Base-by-base conservation (phyloP, 23 red algal species). In the Gracilaria caudata region DNA sequence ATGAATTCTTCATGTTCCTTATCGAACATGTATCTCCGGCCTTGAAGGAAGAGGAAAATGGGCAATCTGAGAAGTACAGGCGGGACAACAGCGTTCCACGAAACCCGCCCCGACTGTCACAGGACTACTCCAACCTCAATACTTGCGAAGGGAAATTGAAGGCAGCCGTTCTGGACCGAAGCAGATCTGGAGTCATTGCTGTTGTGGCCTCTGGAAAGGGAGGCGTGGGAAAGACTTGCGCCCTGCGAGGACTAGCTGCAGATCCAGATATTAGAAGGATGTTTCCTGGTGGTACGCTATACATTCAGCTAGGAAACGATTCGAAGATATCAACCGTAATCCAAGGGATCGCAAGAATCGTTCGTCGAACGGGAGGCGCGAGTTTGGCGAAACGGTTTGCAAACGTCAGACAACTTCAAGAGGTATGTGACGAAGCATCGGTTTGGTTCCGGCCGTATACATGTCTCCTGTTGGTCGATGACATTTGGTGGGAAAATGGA, bases 401-500 rank as follows among this genome's bases (percentile, higher is more conserved):
- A 39, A 47, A 56, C 44, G 21, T 45, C 7, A 60, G 32, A 39
- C 45, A 55, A 11, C 53, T 80, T 12, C 47, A 80, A 17, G 77
- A 80, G 4, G 77, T 26, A 58, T 19, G 19, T 23, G 28, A 53
- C 29, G n/a, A 45, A 30, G 45, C 51, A 58, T 37, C 33, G 7
- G n/a, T 39, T 21, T 80, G 77, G 77, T 80, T 80, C 51, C 35
- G 47, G 32, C 32, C 33, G 17, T 20, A 58, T 37, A 24, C 9
- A 29, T 80, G 77, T 80, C 77, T 80, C 44, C 44, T 80, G 29
- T 23, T 80, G 23, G 23, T 80, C 23, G 77, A 80, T 80, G 77
- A 80, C 77, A 58, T 80, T 45, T 80, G 77, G 77, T 53, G 45
- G 33, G 45, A 11, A 12, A 80, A 60, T 32, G 77, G 77, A 35